Conservation (phyloP, 2,329 filamentous ascomycete genomes). For the Triangularia setosa region DNA sequence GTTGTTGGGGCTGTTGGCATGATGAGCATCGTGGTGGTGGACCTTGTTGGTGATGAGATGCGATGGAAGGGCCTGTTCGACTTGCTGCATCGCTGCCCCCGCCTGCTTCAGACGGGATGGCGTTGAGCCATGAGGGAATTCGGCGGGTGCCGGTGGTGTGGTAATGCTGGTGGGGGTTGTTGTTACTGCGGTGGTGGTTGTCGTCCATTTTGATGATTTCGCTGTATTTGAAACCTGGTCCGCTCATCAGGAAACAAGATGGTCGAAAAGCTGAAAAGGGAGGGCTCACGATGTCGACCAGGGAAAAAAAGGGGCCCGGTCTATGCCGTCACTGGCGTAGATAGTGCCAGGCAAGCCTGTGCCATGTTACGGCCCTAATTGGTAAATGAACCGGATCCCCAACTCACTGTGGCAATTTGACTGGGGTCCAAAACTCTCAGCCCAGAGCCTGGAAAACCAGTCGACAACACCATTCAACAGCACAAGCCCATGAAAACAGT, state of each 20-base stretch:
- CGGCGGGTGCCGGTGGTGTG: neutral
- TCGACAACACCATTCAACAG: neutral
- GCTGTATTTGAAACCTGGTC: neutral
- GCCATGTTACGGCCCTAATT: neutral
- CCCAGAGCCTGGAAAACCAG: neutral
- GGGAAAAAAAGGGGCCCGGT: neutral
- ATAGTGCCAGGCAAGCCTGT: neutral
- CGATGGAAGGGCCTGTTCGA: neutral
- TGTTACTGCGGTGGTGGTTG: neutral
- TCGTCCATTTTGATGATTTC: neutral
- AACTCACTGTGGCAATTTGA: neutral
- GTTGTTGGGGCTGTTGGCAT: neutral
- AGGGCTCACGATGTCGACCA: neutral
- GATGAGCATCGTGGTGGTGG: neutral
- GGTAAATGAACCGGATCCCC: neutral
- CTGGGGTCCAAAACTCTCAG: neutral
- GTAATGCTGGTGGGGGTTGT: neutral
- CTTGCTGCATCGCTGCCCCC: neutral
- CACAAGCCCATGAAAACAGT: neutral
- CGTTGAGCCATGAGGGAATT: neutral
- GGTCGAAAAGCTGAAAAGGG: neutral
- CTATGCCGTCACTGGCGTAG: neutral
- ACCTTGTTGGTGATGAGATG: neutral
- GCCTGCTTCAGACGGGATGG: neutral
- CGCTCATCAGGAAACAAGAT: neutral